Evolutionary conservation across 345 rosid species (phyloP).

Genomic region (Murraya paniculata): DNA sequence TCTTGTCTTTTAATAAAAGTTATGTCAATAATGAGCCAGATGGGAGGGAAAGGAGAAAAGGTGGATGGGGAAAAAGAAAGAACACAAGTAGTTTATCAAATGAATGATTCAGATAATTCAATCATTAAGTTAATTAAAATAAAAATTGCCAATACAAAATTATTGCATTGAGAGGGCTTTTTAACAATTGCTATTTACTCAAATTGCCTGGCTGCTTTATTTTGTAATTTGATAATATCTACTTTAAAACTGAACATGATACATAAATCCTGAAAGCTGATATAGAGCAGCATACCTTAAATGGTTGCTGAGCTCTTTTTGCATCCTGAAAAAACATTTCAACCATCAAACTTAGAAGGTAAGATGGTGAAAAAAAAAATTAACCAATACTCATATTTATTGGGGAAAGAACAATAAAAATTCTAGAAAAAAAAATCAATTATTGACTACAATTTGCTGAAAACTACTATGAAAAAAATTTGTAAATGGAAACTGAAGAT

Average conservation of each 20-base stretch:
- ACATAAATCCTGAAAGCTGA: background rate
- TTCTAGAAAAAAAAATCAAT: background rate
- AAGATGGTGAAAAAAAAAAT: background rate
- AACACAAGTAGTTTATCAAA: background rate
- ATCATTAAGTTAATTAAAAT: background rate
- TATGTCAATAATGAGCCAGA: no score
- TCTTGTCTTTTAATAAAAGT: no score
- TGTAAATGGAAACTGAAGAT: background rate
- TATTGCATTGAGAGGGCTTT: background rate
- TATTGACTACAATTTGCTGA: background rate
- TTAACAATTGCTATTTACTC: background rate
- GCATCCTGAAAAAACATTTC: constrained; percentile 30
- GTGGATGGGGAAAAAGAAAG: no score
- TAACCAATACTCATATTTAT: background rate
- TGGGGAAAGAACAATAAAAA: background rate
- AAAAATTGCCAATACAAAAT: background rate
- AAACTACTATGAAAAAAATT: background rate
- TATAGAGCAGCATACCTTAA: constrained; percentile 30
- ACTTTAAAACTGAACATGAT: background rate
- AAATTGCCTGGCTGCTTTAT: background rate
- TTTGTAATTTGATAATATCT: background rate
- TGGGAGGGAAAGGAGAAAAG: no score
- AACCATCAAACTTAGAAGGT: constrained; percentile 6
- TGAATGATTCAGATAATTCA: no score
- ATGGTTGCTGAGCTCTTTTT: constrained; percentile 31